Percentiles rank a stretch among this genome's conserved stretches.
phyloP scores from a whole-genome alignment of 1,284 basidiomycete species.

The Ustilago lituana region DNA sequence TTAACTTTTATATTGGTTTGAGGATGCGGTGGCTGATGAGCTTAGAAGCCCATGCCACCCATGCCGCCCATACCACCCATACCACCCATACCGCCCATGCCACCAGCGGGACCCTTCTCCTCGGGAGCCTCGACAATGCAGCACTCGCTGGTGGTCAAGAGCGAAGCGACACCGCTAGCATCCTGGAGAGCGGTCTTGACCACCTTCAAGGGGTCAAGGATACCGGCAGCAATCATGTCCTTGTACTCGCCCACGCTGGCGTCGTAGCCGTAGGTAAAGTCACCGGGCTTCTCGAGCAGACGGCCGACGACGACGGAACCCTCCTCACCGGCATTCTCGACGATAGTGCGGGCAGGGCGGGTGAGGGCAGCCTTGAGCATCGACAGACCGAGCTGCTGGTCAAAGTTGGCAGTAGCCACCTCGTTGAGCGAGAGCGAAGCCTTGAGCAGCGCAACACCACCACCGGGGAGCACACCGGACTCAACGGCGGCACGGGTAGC shows the following conservation, averaged over 20 bases:
- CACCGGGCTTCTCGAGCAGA: conserved; percentile 63
- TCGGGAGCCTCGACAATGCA: conserved; percentile 91
- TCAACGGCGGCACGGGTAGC: conserved; percentile 97
- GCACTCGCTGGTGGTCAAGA: conserved; percentile 92
- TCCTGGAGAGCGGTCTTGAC: conserved; percentile 63
- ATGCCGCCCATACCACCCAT: conserved; percentile 68
- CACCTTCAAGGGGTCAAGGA: conserved; percentile 74
- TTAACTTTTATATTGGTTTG: too few species aligned
- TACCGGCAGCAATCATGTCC: conserved; percentile 92
- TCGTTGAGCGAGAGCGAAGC: conserved; percentile 83
- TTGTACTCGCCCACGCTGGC: conserved; percentile 89
- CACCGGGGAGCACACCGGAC: conserved; percentile 91
- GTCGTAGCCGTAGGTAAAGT: conserved; percentile 78
- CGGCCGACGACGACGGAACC: conserved; percentile 89
- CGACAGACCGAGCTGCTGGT: conserved; percentile 93
- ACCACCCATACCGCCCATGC: conserved; percentile 64
- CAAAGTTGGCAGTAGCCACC: conserved; percentile 89
- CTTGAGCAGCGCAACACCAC: conserved; percentile 90
- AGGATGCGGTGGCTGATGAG: background rate
- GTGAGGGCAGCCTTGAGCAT: conserved; percentile 90
- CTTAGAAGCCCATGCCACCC: conserved; percentile 65
- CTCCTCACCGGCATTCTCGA: conserved; percentile 95
- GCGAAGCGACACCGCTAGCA: conserved; percentile 75
- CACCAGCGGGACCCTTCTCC: conserved; percentile 75
- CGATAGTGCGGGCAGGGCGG: conserved; percentile 82